Evolutionary conservation across 2,329 filamentous ascomycete genomes (phyloP).

Genomic region (Penicillium paneum): DNA sequence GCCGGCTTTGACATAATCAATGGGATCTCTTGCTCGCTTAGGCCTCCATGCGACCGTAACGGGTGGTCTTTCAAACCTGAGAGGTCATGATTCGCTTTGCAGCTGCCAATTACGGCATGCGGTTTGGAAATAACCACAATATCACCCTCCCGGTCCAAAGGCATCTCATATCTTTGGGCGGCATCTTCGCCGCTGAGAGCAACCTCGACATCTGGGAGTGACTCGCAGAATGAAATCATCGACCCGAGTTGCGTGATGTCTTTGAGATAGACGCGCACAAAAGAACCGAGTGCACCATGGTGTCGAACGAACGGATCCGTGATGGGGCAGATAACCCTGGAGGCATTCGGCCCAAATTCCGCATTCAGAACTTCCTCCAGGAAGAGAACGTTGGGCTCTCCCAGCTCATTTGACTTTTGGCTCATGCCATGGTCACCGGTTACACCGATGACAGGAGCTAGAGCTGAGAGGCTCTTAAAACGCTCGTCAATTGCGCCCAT

Average conservation of each 20-base stretch:
- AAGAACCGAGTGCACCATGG: conserved; percentile 44
- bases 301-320: conserved; percentile 46
- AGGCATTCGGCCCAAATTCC: conserved; percentile 30
- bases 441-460: conserved; percentile 40
- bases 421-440: conserved; percentile 48
- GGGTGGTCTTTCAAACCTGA: conserved; percentile 16
- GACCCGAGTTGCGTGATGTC: conserved; percentile 21
- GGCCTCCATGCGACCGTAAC: conserved; percentile 43
- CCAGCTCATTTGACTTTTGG: conserved; percentile 35
- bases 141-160: conserved; percentile 42
- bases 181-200: conserved; percentile 34
- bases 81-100: conserved; percentile 13
- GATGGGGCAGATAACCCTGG: conserved; percentile 46
- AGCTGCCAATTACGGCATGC: conserved; percentile 39
- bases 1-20: conserved; percentile 33
- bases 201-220: conserved; percentile 34
- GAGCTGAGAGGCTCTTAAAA: conserved; percentile 31
- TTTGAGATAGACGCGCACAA: conserved; percentile 42
- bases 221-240: conserved; percentile 30
- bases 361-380: conserved; percentile 38
- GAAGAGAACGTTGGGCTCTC: conserved; percentile 41
- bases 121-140: conserved; percentile 40
- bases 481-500: conserved; percentile 35
- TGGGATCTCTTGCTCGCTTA: conserved; percentile 42
- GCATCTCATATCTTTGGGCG: conserved; percentile 38